A percentile compares a stretch with the other conserved stretches of the same genome.
Conservation (phyloP, 352 stramenopile species). For the Phytophthora citricola region DNA sequence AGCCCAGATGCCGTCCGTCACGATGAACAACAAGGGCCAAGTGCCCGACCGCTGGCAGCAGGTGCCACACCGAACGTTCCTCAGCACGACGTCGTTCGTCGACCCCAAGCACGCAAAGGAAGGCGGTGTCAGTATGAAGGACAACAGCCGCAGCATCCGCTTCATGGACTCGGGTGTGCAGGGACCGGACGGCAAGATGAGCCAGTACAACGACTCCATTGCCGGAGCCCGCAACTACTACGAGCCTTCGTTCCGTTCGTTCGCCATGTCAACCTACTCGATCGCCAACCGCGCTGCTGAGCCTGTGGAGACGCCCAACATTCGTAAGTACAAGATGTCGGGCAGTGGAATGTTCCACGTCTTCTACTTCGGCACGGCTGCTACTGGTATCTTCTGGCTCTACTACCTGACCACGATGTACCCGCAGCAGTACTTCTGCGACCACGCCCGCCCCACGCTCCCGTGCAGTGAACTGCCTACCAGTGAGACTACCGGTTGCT, state of each 20-base stretch:
- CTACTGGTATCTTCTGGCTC: constrained; percentile 79
- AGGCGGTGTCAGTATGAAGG: constrained; percentile 72
- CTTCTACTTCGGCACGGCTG: constrained; percentile 80
- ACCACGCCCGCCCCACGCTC: constrained; percentile 70
- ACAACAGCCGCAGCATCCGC: constrained; percentile 81
- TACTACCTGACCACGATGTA: constrained; percentile 85
- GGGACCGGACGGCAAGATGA: constrained; percentile 85
- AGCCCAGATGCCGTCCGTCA: constrained; percentile 85
- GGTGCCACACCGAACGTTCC: constrained; percentile 82
- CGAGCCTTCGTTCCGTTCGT: constrained; percentile 90
- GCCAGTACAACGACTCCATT: constrained; percentile 85
- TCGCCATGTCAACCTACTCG: constrained; percentile 90
- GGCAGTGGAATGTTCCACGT: constrained; percentile 85
- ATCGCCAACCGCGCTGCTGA: constrained; percentile 89
- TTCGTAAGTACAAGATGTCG: constrained; percentile 93
- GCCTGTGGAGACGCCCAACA: constrained; percentile 89
- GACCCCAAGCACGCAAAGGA: constrained; percentile 87
- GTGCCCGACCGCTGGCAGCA: constrained; percentile 86
- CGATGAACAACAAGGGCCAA: constrained; percentile 82
- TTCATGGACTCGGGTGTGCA: constrained; percentile 89
- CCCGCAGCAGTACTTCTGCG: constrained; percentile 84
- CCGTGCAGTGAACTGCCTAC: constrained; percentile 65
- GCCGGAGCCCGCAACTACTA: constrained; percentile 83
- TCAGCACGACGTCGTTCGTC: constrained; percentile 89
- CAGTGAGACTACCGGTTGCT: constrained; percentile 58